Conservation (phyloP, 768 basidiomycete species). For the Collybia nuda region DNA sequence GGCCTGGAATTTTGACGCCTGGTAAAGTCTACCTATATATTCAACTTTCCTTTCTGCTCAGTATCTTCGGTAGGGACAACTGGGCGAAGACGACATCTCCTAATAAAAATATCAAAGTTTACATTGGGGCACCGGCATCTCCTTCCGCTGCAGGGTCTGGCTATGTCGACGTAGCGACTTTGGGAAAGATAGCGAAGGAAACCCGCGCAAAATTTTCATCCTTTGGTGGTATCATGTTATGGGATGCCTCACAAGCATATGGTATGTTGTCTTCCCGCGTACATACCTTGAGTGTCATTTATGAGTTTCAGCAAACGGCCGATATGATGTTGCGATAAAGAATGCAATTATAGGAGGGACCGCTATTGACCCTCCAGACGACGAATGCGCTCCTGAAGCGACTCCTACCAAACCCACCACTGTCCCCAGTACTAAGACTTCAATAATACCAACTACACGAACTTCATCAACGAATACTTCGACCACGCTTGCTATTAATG, state of each 20-base stretch:
- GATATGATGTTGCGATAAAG: constrained; percentile 64
- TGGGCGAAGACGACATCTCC: constrained; percentile 61
- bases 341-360: constrained; percentile 54
- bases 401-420: background rate
- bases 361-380: background rate
- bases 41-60: background rate
- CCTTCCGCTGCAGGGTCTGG: constrained; percentile 54
- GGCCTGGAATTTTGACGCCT: constrained; percentile 64
- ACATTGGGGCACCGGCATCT: constrained; percentile 63
- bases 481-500: background rate
- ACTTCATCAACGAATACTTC: background rate
- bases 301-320: constrained; percentile 43
- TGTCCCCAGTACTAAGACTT: background rate
- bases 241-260: constrained; percentile 47
- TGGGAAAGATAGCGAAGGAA: constrained; percentile 44
- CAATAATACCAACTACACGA: background rate
- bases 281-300: background rate
- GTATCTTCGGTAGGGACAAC: constrained; percentile 44
- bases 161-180: constrained; percentile 46
- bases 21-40: constrained; percentile 28
- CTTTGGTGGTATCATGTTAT: constrained; percentile 63
- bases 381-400: background rate
- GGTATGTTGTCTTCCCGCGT: constrained; percentile 37
- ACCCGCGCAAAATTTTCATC: constrained; percentile 59
- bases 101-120: constrained; percentile 61